Evolutionary conservation across 495 filamentous ascomycete genomes (phyloP).

Genomic region (Viridothelium virens): DNA sequence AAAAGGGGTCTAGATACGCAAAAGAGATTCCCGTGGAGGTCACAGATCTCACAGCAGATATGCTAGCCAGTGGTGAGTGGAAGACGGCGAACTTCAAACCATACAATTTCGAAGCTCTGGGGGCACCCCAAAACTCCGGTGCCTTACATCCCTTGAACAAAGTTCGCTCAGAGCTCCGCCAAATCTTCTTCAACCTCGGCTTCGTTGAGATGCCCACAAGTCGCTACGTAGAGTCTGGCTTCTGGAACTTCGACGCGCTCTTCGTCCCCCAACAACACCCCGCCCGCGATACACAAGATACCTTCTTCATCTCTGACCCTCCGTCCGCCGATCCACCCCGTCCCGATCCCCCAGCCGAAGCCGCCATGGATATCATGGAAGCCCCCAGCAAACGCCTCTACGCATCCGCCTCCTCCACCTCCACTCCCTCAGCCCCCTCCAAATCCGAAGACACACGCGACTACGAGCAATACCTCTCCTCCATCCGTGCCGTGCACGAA

Average conservation of each 20-base stretch:
- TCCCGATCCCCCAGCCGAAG: slow-evolving; percentile 50
- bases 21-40: slow-evolving; percentile 82
- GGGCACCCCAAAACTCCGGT: slow-evolving; percentile 68
- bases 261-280: slow-evolving; percentile 98
- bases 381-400: slow-evolving; percentile 28
- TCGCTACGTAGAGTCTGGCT: slow-evolving; percentile 83
- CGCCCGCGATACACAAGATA: slow-evolving; percentile 92
- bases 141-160: slow-evolving; percentile 92
- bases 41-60: slow-evolving; percentile 89
- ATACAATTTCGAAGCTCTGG: slow-evolving; percentile 93
- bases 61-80: slow-evolving; percentile 73
- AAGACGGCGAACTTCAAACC: slow-evolving; percentile 87
- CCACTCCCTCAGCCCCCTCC: slow-evolving; percentile 36
- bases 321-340: slow-evolving; percentile 64
- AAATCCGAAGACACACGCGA: slow-evolving; percentile 47
- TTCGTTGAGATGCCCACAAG: slow-evolving; percentile 78
- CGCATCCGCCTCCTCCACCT: slow-evolving; percentile 32
- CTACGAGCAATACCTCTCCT: slow-evolving; percentile 81
- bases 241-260: slow-evolving; percentile 98
- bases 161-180: slow-evolving; percentile 85
- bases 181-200: slow-evolving; percentile 94
- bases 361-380: slow-evolving; percentile 34
- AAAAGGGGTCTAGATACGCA: slow-evolving; percentile 80
- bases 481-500: slow-evolving; percentile 73
- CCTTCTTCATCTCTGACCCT: slow-evolving; percentile 95